These are phyloP conservation scores for Macroventuria anomochaeta DNA, from an alignment of 2,329 filamentous ascomycete species.

Conservation along the genomic window DNA sequence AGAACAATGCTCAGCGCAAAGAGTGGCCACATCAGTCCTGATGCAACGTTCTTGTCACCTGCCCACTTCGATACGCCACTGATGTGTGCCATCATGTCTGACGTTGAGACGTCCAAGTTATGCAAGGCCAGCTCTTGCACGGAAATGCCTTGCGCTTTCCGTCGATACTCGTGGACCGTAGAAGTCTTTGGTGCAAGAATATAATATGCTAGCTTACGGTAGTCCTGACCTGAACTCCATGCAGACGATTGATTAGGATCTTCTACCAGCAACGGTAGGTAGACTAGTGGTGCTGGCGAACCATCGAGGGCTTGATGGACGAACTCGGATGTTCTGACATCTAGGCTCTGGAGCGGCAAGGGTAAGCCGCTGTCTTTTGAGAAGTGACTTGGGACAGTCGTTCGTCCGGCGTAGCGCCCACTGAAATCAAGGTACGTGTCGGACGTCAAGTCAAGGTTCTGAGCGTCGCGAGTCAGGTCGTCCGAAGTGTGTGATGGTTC, in stretches of 20 bases:
- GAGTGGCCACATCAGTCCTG: conserved; percentile 33
- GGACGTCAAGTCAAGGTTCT: conserved; percentile 24
- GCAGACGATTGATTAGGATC: conserved; percentile 52
- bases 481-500: conserved; percentile 40
- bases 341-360: conserved; percentile 30
- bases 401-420: conserved; percentile 32
- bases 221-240: conserved; percentile 48
- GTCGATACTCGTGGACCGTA: conserved; percentile 46
- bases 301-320: conserved; percentile 31
- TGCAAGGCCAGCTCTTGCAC: conserved; percentile 24
- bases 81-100: conserved; percentile 25
- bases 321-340: conserved; percentile 45
- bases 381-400: conserved; percentile 11
- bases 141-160: conserved; percentile 44
- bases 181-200: conserved; percentile 31
- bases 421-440: conserved; percentile 39
- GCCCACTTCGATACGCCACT: conserved; percentile 27
- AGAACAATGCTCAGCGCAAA: conserved; percentile 34
- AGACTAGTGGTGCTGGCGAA: conserved; percentile 54
- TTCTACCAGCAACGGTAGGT: conserved; percentile 68
- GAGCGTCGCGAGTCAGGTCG: conserved; percentile 35
- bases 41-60: conserved; percentile 12
- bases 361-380: neutral
- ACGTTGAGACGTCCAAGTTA: neutral
- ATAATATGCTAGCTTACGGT: conserved; percentile 51